Evolutionary conservation across 371 early-diverging fungal species (phyloP).

Genomic region (Rhizopus stolonifer): DNA sequence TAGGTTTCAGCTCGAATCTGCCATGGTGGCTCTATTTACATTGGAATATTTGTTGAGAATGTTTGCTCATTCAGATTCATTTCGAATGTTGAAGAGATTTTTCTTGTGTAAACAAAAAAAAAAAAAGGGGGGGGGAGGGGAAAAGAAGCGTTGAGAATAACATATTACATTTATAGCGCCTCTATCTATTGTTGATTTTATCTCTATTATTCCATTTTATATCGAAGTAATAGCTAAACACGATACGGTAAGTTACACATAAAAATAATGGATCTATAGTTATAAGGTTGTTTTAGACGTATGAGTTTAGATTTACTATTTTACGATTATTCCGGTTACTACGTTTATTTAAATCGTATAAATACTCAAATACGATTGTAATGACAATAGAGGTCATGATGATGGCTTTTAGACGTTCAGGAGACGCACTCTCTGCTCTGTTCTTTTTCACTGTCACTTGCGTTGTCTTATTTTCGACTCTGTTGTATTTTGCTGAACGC

Average conservation of each 20-base stretch:
- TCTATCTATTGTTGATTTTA: slow-evolving; percentile 74
- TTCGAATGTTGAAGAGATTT: slow-evolving; percentile 23
- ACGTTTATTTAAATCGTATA: slow-evolving; percentile 81
- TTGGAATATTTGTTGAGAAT: slow-evolving; percentile 73
- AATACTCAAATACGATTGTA: slow-evolving; percentile 68
- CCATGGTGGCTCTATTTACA: slow-evolving; percentile 79
- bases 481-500: slow-evolving; percentile 85
- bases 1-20: slow-evolving; percentile 75
- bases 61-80: slow-evolving; percentile 33
- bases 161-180: slow-evolving; percentile 47
- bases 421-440: slow-evolving; percentile 77
- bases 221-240: slow-evolving; percentile 68
- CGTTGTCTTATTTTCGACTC: slow-evolving; percentile 71
- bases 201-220: slow-evolving; percentile 82
- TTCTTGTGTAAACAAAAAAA: slow-evolving; percentile 32
- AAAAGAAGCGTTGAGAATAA: not conserved
- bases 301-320: slow-evolving; percentile 84
- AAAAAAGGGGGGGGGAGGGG: too few species aligned
- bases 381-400: slow-evolving; percentile 88
- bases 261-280: not conserved
- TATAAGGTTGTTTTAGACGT: slow-evolving; percentile 47
- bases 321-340: slow-evolving; percentile 78
- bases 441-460: slow-evolving; percentile 78
- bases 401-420: slow-evolving; percentile 74
- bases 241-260: slow-evolving; percentile 58